Evolutionary conservation across 768 basidiomycete genomes (phyloP).

Genomic region (Rossbeevera mucosa): DNA sequence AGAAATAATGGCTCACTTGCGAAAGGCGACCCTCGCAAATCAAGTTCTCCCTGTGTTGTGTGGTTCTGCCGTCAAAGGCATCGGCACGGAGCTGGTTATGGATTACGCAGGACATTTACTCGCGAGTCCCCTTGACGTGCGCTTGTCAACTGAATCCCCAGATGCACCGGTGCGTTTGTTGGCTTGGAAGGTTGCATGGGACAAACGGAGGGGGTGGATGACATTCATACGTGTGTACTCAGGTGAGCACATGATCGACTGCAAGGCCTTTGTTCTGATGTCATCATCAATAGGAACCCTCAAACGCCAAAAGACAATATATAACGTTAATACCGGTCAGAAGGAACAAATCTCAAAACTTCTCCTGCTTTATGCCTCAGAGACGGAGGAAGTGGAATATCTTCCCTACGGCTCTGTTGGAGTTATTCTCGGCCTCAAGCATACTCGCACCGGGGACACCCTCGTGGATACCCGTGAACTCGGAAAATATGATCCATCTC

Average conservation of each 20-base stretch:
- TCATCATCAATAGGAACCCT: conserved; percentile 47
- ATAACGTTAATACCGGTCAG: conserved; percentile 64
- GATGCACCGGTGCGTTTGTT: conserved; percentile 57
- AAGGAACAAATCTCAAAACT: conserved; percentile 73
- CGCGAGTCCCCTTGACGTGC: conserved; percentile 70
- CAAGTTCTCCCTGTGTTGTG: conserved; percentile 76
- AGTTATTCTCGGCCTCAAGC: conserved; percentile 75
- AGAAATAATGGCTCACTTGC: conserved; percentile 58
- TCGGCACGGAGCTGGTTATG: conserved; percentile 78
- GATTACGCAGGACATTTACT: conserved; percentile 79
- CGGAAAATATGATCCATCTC: conserved; percentile 31
- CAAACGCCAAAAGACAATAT: conserved; percentile 52
- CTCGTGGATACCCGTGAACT: conserved; percentile 52
- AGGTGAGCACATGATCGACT: conserved; percentile 41
- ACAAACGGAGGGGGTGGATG: conserved; percentile 84
- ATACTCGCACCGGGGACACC: conserved; percentile 86
- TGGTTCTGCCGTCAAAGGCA: conserved; percentile 74
- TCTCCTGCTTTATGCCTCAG: conserved; percentile 72
- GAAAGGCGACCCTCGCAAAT: conserved; percentile 59
- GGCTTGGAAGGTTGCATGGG: conserved; percentile 90
- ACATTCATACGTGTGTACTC: conserved; percentile 88
- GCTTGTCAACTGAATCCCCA: conserved; percentile 38
- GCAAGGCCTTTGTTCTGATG: neutral
- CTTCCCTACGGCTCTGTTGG: conserved; percentile 82
- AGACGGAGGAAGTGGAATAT: conserved; percentile 70